phyloP scores from a whole-genome alignment of 345 rosid genomes.

The Arabidopsis suecica region DNA sequence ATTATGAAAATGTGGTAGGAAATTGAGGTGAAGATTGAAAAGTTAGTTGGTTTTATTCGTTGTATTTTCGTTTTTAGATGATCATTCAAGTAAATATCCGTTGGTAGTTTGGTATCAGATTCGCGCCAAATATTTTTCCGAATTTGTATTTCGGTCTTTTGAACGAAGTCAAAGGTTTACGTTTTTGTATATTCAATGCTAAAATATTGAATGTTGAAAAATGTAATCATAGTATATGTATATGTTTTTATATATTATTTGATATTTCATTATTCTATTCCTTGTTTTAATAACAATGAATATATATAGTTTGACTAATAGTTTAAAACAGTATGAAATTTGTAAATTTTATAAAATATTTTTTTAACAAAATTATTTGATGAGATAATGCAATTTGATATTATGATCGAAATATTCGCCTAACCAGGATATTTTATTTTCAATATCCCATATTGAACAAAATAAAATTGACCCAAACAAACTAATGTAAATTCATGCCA shows the following conservation, averaged over 20 bases:
- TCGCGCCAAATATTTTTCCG: background rate
- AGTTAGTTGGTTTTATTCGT: background rate
- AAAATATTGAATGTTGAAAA: conserved; percentile 12
- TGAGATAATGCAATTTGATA: background rate
- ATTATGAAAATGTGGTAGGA: conserved; percentile 15
- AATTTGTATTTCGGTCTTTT: background rate
- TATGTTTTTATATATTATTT: background rate
- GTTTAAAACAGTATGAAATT: background rate
- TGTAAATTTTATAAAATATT: background rate
- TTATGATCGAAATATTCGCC: background rate
- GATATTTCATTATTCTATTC: background rate
- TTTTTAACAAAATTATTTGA: background rate
- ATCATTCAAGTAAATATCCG: background rate
- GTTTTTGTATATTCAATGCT: background rate
- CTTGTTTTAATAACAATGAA: background rate
- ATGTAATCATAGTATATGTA: too few relatives aligned
- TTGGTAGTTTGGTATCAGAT: background rate
- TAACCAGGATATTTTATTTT: conserved; percentile 19
- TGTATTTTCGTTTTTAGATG: conserved; percentile 7
- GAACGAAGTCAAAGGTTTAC: background rate
- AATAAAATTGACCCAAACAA: background rate
- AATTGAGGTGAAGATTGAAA: background rate
- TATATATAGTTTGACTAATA: conserved; percentile 17
- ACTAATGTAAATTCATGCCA: conserved; percentile 14
- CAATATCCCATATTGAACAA: background rate